phyloP scores from a whole-genome alignment of 2,329 filamentous ascomycete genomes.

The Arthrobotrys sinensis region DNA sequence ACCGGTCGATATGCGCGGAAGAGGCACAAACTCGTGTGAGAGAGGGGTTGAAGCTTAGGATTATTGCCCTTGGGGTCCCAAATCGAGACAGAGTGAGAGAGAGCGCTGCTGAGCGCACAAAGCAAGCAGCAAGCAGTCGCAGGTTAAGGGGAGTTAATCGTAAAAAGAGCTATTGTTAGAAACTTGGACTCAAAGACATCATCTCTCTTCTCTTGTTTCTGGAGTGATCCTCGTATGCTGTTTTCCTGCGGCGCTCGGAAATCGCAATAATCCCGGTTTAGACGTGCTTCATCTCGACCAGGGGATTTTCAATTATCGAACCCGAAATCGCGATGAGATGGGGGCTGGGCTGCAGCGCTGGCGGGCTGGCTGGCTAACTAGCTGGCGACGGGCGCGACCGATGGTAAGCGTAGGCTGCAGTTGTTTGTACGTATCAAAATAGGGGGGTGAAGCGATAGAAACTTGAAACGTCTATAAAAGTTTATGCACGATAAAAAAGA shows the following conservation, averaged over 20 bases:
- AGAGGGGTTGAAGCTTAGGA: conserved; percentile 9
- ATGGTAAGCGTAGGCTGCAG: conserved; percentile 17
- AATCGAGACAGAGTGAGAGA: conserved; percentile 2
- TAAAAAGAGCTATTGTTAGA: conserved; percentile 18
- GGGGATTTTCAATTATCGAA: conserved; percentile 3
- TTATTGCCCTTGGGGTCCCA: neutral
- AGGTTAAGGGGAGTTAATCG: no score
- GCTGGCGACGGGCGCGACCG: conserved; percentile 7
- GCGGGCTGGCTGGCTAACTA: no score
- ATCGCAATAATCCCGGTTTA: conserved; percentile 34
- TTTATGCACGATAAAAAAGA: conserved; percentile 30
- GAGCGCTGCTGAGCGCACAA: neutral
- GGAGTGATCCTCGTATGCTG: neutral
- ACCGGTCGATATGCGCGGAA: conserved; percentile 1
- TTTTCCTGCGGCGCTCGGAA: conserved; percentile 12
- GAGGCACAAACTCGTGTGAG: neutral
- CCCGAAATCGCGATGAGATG: conserved; percentile 6
- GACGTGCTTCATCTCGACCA: conserved; percentile 45
- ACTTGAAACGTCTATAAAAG: conserved; percentile 9
- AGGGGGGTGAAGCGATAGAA: neutral
- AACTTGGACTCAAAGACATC: conserved; percentile 9
- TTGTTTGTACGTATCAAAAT: conserved; percentile 24
- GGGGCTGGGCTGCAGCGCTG: neutral
- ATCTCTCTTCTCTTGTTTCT: neutral
- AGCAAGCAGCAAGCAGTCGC: no score